Evolutionary conservation across 306 rosid species (phyloP), one percentile per base, ranked within the genome.

Genomic region (Gastrolobium villosum): DNA sequence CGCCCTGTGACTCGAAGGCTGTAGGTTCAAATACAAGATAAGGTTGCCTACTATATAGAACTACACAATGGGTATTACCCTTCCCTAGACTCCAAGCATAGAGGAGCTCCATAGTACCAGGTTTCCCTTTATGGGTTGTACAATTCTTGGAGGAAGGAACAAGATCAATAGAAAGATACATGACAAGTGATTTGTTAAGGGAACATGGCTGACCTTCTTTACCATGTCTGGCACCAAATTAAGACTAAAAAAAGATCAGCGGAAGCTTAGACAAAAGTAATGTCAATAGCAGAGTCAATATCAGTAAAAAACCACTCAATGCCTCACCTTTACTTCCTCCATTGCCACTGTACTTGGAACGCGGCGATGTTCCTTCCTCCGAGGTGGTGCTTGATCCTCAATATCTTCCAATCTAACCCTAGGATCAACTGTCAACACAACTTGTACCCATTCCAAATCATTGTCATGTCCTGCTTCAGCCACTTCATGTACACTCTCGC

Each of bases 281-380:
- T 40, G 79, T 70, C 44, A 75, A 62, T 70, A 70, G 73, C 30
- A 66, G 48, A 68, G 41, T 62, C 62, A 59, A 71, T 48, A 72
- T 67, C 20, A 68, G 40, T 14, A 49, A 37, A 66, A 65, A 39
- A 32, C n/a, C 78, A 76, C 41, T 67, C 66, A 72, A 86, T 79
- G 57, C 59, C 89, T 75, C 78, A 96, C 99, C 96, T 93, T 96
- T 75, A 93, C 98, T 91, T 93, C 99, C 82, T 96, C 99, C 14
- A 96, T 93, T 50, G 99, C 99, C 80, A 96, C 92, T 26, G 87
- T 96, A 83, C 99, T 96, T 76, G 99, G 99, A 82, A 96, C 97
- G 37, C 99, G 94, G 8, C 99, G 97, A 82, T 96, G 99, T 85
- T 96, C 99, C 94, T 86, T 93, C 80, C 91, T 87, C 65, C 93